These are phyloP conservation scores for Calophaca sinica DNA, from an alignment of 306 rosid species.

Conservation along the genomic window DNA sequence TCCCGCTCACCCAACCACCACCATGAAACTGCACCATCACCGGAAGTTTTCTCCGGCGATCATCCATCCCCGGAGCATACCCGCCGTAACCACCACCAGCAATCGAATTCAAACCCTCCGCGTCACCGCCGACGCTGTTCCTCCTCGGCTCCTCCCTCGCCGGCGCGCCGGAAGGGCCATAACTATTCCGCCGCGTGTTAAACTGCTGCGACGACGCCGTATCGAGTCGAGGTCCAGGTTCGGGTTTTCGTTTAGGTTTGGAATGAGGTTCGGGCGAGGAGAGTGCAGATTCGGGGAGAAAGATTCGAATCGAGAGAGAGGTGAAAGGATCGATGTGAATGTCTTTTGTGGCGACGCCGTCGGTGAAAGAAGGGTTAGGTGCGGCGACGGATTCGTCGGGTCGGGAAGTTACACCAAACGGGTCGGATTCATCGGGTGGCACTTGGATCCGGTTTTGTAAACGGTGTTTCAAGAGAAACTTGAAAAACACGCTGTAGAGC, in stretches of 20 bases:
- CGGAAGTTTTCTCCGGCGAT: constrained; percentile 65
- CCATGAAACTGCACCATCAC: constrained; percentile 93
- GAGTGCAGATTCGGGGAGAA: constrained; percentile 92
- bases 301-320: constrained; percentile 82
- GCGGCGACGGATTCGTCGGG: constrained; percentile 80
- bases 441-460: constrained; percentile 84
- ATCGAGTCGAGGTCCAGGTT: constrained; percentile 12
- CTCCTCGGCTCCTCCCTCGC: constrained; percentile 52
- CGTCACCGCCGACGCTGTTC: constrained; percentile 61
- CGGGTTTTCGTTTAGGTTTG: constrained; percentile 45
- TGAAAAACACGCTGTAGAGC: constrained; percentile 97
- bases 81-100: constrained; percentile 65
- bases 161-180: constrained; percentile 41
- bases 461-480: constrained; percentile 92
- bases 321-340: constrained; percentile 86
- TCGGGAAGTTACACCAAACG: constrained; percentile 85
- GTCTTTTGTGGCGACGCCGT: constrained; percentile 95
- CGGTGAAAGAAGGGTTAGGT: constrained; percentile 75
- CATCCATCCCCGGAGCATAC: constrained; percentile 61
- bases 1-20: constrained; percentile 99
- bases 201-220: constrained; percentile 27
- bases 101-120: constrained; percentile 60
- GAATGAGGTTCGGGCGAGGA: constrained; percentile 62
- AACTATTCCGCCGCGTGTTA: constrained; percentile 60
- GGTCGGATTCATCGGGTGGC: constrained; percentile 58